Evolutionary conservation across 1,139 yeast species (phyloP).

Genomic region (Geotrichum macrosporum): DNA sequence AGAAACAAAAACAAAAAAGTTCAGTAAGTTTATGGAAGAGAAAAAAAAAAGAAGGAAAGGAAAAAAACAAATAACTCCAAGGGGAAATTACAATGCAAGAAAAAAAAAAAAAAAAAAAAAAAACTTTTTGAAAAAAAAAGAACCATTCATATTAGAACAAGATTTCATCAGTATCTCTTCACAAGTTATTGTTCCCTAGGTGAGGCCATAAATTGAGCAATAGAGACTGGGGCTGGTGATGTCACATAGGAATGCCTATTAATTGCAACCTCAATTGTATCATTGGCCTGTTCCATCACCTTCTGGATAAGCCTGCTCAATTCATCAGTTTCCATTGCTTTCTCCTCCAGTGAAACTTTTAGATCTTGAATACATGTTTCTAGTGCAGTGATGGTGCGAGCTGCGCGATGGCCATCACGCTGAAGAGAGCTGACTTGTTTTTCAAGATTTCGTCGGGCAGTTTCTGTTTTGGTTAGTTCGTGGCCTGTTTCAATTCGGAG

Average conservation of each 20-base stretch:
- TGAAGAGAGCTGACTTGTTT: slow-evolving; percentile 31
- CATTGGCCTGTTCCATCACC: slow-evolving; percentile 38
- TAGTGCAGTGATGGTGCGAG: slow-evolving; percentile 29
- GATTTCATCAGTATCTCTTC: no score
- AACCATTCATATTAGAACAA: no score
- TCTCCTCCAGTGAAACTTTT: slow-evolving; percentile 38
- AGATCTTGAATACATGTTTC: slow-evolving; percentile 36
- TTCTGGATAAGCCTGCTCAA: slow-evolving; percentile 33
- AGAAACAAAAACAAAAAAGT: no score
- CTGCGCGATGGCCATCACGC: slow-evolving; percentile 31
- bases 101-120: no score
- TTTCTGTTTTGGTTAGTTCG: slow-evolving; percentile 5
- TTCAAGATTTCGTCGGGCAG: slow-evolving; percentile 23
- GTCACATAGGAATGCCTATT: slow-evolving; percentile 31
- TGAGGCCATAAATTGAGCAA: no score
- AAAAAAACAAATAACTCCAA: no score
- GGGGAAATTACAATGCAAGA: no score
- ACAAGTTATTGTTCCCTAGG: no score
- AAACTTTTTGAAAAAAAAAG: no score
- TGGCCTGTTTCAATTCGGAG: slow-evolving; percentile 1
- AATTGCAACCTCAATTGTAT: slow-evolving; percentile 35
- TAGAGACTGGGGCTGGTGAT: no score
- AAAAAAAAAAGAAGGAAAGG: no score
- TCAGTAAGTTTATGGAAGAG: no score
- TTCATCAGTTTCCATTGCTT: slow-evolving; percentile 40